Conservation (phyloP, 805 yeast species). For the Tetrapisispora iriomotensis region DNA sequence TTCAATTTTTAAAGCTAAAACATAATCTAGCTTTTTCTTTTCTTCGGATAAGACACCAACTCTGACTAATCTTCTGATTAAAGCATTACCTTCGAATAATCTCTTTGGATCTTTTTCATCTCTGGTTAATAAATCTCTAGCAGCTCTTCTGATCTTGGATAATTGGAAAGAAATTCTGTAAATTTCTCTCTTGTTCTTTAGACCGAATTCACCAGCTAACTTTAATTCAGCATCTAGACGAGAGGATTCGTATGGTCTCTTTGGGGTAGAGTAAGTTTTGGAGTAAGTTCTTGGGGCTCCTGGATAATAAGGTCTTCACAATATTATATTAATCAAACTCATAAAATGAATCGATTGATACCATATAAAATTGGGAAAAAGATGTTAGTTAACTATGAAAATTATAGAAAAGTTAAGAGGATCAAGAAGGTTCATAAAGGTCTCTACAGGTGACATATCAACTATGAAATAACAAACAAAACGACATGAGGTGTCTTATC, state of each 20-base stretch:
- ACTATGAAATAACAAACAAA: no score
- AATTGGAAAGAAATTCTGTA: conserved; percentile 99
- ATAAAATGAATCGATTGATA: background rate
- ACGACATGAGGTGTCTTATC: no score
- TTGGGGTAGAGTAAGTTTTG: conserved; percentile 99
- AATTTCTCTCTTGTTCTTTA: conserved; percentile 99
- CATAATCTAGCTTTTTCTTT: conserved; percentile 99
- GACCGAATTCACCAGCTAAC: conserved; percentile 99
- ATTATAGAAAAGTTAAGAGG: conserved; percentile 5
- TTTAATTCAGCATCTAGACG: conserved; percentile 99
- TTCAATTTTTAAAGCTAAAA: conserved; percentile 93
- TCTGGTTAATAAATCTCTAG: conserved; percentile 99
- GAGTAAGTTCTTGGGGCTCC: conserved; percentile 99
- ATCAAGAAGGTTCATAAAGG: conserved; percentile 13
- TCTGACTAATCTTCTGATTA: conserved; percentile 98
- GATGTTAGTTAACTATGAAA: conserved; percentile 1
- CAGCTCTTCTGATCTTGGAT: conserved; percentile 99
- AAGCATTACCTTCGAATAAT: conserved; percentile 99
- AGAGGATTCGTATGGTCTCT: conserved; percentile 98
- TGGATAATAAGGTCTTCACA: no score
- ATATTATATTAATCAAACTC: no score
- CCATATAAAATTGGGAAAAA: background rate
- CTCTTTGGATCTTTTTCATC: conserved; percentile 99
- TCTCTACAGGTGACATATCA: conserved; percentile 6
- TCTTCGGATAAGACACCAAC: conserved; percentile 98